Base-by-base conservation (phyloP, 371 early-diverging fungal species). In the Funneliformis caledonium region DNA sequence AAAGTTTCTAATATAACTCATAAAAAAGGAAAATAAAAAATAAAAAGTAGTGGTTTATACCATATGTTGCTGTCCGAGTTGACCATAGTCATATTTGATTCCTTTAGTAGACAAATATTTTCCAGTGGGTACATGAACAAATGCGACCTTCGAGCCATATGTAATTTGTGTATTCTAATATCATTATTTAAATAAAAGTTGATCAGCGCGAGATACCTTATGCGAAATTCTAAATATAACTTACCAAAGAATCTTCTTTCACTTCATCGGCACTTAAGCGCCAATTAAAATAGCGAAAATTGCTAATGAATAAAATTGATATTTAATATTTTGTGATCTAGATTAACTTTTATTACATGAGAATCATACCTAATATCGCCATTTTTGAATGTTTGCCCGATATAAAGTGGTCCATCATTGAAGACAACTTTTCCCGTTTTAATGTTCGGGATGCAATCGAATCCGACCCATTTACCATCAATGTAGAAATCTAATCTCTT, bases 251-350 rank as follows among this genome's bases (percentile, higher is more conserved):
- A 26, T 76, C 37, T 31, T n/a, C 43, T 42, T 4, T 42, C 43
- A 76, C 61, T 45, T 76, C 76, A 60, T 76, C 43, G 19, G 61
- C 76, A 60, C 22, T 61, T 16, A 76, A 61, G 19, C 76, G 76
- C 76, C 76, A 76, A n/a, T 76, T 76, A 50, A 37, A 60, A 61
- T 76, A 76, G 43, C 42, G 61, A 76, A 76, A 76, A 62, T 76
- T 42, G 26, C 76, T 76, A 43, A 19, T 48, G 1, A 16, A 26
- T 9, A 74, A 50, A 14, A 6, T 14, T 2, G 14, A 14, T 14
- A 14, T 14, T 14, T 50, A 14, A 50, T 14, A 50, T 0, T 12
- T 50, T 12, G 14, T 50, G 10, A 12, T 14, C 10, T 12, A 50
- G 14, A 12, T 50, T 4, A 4, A 6, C 0, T 14, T 12, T 6